Conservation (phyloP, 495 filamentous ascomycete genomes). For the Neurospora sp. region DNA sequence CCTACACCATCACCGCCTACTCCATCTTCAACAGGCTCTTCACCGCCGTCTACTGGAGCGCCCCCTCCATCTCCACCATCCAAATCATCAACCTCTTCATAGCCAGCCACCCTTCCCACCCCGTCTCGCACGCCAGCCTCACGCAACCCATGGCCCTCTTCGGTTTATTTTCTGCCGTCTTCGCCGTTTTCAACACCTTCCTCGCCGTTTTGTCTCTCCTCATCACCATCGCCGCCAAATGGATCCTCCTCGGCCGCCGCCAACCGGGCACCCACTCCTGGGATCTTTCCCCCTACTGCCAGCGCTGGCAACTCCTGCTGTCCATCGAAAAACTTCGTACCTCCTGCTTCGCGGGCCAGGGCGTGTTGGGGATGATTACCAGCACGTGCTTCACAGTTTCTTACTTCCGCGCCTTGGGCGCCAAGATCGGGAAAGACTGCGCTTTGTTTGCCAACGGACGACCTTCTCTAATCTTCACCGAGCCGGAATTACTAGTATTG, state of each 20-base stretch:
- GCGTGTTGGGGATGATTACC: constrained; percentile 33
- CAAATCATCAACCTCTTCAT: constrained; percentile 12
- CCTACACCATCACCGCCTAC: constrained; percentile 30
- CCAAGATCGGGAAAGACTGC: constrained; percentile 34
- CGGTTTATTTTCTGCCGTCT: constrained; percentile 14
- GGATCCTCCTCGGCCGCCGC: constrained; percentile 33
- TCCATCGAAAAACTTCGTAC: constrained; percentile 34
- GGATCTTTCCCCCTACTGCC: constrained; percentile 19
- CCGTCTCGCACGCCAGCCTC: constrained; percentile 12
- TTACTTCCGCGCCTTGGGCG: constrained; percentile 36
- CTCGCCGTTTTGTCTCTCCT: constrained; percentile 25
- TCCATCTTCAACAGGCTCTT: constrained; percentile 25
- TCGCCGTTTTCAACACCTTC: constrained; percentile 19
- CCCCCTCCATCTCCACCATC: constrained; percentile 12
- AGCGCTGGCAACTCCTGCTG: constrained; percentile 35
- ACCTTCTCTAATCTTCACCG: constrained; percentile 36
- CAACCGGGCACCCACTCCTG: constrained; percentile 35
- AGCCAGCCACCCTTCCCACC: neutral
- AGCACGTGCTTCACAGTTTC: constrained; percentile 27
- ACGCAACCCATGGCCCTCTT: constrained; percentile 21
- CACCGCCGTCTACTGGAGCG: constrained; percentile 31
- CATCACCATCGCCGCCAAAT: constrained; percentile 29
- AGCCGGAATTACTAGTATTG: constrained; percentile 37
- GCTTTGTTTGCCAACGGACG: constrained; percentile 35
- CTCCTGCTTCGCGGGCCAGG: constrained; percentile 30